Percentiles rank a stretch among this genome's conserved stretches.
These are phyloP conservation scores for Leishmania braziliensis DNA, from an alignment of 208 protist genomes.

Conservation along the genomic window DNA sequence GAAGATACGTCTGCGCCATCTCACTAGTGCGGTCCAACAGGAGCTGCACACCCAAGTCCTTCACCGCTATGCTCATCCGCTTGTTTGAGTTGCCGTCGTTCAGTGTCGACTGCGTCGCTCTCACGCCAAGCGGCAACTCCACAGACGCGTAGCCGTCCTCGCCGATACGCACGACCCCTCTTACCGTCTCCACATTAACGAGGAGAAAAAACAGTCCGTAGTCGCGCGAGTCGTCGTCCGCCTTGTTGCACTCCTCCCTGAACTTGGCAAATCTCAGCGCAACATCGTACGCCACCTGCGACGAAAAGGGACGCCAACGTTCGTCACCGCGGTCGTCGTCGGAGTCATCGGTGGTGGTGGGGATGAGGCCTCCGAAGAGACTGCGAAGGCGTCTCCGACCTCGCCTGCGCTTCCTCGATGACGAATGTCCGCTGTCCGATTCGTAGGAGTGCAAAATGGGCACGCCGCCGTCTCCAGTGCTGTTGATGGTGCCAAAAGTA, in stretches of 20 bases:
- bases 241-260: slow-evolving; percentile 58
- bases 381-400: slow-evolving; percentile 18
- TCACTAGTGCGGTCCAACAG: slow-evolving; percentile 36
- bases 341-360: slow-evolving; percentile 3
- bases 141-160: slow-evolving; percentile 58
- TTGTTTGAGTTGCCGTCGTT: slow-evolving; percentile 89
- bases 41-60: slow-evolving; percentile 46
- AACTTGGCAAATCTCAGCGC: slow-evolving; percentile 58
- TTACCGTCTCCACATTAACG: slow-evolving; percentile 38
- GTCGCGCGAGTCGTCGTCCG: slow-evolving; percentile 73
- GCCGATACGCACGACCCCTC: slow-evolving; percentile 50
- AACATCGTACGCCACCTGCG: slow-evolving; percentile 47
- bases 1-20: slow-evolving; percentile 20
- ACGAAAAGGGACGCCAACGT: slow-evolving; percentile 25
- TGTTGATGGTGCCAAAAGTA: too few relatives aligned
- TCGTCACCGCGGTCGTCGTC: slow-evolving; percentile 6
- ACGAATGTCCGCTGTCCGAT: slow-evolving; percentile 1
- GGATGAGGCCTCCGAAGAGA: slow-evolving; percentile 14
- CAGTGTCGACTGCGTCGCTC: slow-evolving; percentile 61
- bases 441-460: slow-evolving; percentile 25
- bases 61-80: slow-evolving; percentile 50
- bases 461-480: neutral
- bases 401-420: neutral
- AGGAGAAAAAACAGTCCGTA: slow-evolving; percentile 75
- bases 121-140: slow-evolving; percentile 66